Evolutionary conservation across 352 stramenopile species (phyloP), one percentile per base, ranked within the genome.

Genomic region (Globisporangium emineosum): DNA sequence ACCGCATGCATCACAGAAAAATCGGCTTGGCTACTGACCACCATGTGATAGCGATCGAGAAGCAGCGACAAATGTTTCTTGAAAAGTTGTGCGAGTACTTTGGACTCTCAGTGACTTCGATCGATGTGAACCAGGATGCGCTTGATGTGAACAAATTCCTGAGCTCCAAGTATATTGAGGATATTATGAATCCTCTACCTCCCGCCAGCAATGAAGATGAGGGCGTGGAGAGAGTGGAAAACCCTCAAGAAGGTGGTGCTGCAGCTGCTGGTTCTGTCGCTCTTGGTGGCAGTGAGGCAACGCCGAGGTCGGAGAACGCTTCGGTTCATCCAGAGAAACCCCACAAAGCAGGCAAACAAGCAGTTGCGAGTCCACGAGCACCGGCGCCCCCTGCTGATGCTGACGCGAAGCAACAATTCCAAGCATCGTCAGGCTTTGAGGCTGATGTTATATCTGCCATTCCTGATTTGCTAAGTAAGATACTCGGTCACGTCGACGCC

Each of bases 1-100:
- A 97, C 69, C 83, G 90, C 12, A 57, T 74, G 13, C 95, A 92
- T 67, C 83, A 88, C 54, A 73, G 73, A 27, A 71, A 73, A 17
- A 66, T 75, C 1, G 57, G 57, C 25, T 35, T 88, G 8, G 81
- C 81, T 23, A 79, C 80, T 21, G 49, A 71, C 4, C 78, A 89
- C 55, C 84, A 95, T 49, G 74, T 84, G 9, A 53, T 72, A 23
- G 76, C 77, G 15, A 83, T 81, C 5, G 62, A 73, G 8, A 76
- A 67, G 21, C 82, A 96, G 54, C 65, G 68, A 0, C n/a, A 67
- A 0, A n/a, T 75, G 19, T 87, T 90, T 53, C 68, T 82, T 2
- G 56, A 68, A 13, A 61, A 77, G 4, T 52, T 95, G 23, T 81
- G 81, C 30, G 40, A 64, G 3, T 75, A 74, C 4, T 89, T 95